Percentiles rank a stretch among this genome's conserved stretches.
These are phyloP conservation scores for Saccharata proteae DNA, from an alignment of 2,329 filamentous ascomycete species.

Conservation along the genomic window DNA sequence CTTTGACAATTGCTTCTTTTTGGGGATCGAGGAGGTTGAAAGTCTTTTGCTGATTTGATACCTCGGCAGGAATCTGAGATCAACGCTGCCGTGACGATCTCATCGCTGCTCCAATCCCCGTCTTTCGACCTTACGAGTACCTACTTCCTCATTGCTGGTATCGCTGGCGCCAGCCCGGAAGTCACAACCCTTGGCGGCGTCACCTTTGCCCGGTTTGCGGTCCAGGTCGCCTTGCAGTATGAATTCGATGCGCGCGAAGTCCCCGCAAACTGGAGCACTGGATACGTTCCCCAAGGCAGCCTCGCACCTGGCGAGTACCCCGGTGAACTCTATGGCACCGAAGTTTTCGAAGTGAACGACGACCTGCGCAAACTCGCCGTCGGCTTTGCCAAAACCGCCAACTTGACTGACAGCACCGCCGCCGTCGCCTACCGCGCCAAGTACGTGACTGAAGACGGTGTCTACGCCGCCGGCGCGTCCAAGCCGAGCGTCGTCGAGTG, in stretches of 20 bases:
- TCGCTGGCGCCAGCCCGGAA: constrained; percentile 62
- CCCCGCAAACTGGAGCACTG: constrained; percentile 50
- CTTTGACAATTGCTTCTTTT: no score
- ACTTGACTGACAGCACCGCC: constrained; percentile 24
- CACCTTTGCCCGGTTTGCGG: constrained; percentile 55
- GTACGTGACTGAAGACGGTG: constrained; percentile 17
- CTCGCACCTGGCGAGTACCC: constrained; percentile 35
- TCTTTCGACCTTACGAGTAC: constrained; percentile 53
- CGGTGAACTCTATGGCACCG: constrained; percentile 26
- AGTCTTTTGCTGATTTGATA: neutral
- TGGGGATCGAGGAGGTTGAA: neutral
- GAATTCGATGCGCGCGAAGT: constrained; percentile 62
- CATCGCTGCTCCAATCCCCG: constrained; percentile 48
- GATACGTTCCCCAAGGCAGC: constrained; percentile 56
- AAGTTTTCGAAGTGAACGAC: constrained; percentile 31
- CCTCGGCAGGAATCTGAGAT: constrained; percentile 42
- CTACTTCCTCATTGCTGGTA: constrained; percentile 62
- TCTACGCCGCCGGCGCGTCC: constrained; percentile 14
- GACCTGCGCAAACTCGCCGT: constrained; percentile 23
- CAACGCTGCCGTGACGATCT: constrained; percentile 58
- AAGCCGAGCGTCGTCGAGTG: constrained; percentile 19
- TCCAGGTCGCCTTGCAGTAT: constrained; percentile 66
- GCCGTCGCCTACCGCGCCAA: constrained; percentile 26
- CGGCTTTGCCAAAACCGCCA: constrained; percentile 21
- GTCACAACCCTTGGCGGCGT: constrained; percentile 53